Evolutionary conservation across 306 rosid species (phyloP).

Genomic region (Casuarina equisetifolia): DNA sequence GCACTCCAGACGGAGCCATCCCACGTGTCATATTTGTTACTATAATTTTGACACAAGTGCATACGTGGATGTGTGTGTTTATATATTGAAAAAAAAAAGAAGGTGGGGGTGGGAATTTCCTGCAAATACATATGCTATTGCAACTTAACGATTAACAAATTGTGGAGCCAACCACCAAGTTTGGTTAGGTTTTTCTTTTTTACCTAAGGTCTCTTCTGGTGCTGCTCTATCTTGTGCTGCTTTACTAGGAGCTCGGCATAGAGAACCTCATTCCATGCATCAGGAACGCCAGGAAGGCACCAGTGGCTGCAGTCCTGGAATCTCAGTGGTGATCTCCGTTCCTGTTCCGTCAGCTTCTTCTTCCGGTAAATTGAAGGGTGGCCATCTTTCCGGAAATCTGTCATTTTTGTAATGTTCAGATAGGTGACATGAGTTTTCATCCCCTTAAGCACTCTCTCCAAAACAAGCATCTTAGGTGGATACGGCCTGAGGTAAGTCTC

Average conservation of each 20-base stretch:
- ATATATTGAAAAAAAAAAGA: constrained; percentile 14
- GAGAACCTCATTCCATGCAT: constrained; percentile 83
- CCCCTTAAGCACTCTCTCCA: constrained; percentile 67
- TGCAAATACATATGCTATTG: constrained; percentile 22
- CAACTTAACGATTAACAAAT: constrained; percentile 15
- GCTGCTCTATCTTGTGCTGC: constrained; percentile 40
- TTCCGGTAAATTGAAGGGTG: constrained; percentile 91
- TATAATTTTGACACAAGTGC: constrained; percentile 9
- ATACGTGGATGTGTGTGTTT: too few species aligned
- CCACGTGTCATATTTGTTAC: constrained; percentile 22
- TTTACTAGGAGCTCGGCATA: constrained; percentile 64
- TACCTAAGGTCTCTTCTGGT: constrained; percentile 61
- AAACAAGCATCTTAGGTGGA: constrained; percentile 66
- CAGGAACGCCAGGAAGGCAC: constrained; percentile 99
- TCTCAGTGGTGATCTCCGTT: constrained; percentile 56
- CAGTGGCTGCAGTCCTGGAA: constrained; percentile 98
- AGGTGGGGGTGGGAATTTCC: neutral
- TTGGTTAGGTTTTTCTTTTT: constrained; percentile 3
- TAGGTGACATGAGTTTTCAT: constrained; percentile 82
- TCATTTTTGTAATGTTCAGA: constrained; percentile 80
- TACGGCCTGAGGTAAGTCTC: constrained; percentile 71
- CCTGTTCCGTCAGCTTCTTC: constrained; percentile 52
- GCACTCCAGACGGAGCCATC: constrained; percentile 9
- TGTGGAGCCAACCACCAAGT: constrained; percentile 14
- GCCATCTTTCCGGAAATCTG: constrained; percentile 92